A percentile compares a stretch with the other conserved stretches of the same genome.
Evolutionary conservation across 495 filamentous ascomycete genomes (phyloP).

Genomic region (Sabuloglossum arenarium): DNA sequence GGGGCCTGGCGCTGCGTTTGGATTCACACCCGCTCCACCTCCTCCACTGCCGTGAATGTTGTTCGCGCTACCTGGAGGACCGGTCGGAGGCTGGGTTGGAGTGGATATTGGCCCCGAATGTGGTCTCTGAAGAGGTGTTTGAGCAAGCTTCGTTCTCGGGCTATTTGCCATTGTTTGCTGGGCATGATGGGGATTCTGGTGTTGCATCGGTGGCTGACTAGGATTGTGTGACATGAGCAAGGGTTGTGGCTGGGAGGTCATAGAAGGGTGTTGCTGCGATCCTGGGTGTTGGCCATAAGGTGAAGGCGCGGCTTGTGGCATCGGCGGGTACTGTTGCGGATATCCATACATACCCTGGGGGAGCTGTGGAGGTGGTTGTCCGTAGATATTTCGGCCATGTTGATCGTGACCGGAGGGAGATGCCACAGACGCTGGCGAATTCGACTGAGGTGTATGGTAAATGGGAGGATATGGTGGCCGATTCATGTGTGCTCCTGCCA

Average conservation of each 20-base stretch:
- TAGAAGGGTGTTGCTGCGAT: conserved; percentile 41
- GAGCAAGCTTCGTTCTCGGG: conserved; percentile 18
- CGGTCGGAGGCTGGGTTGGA: conserved; percentile 25
- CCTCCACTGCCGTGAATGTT: conserved; percentile 17
- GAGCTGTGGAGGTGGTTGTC: conserved; percentile 55
- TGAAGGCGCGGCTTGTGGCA: conserved; percentile 47
- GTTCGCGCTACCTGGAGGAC: conserved; percentile 31
- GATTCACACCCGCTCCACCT: conserved; percentile 24
- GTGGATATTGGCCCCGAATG: conserved; percentile 29
- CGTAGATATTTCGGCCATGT: conserved; percentile 61
- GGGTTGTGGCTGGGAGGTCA: conserved; percentile 31
- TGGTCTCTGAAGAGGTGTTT: conserved; percentile 26
- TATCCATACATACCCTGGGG: conserved; percentile 54
- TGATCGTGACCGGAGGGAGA: conserved; percentile 80
- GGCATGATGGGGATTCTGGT: conserved; percentile 22
- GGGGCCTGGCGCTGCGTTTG: conserved; percentile 86
- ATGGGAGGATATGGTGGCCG: conserved; percentile 72
- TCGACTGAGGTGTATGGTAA: conserved; percentile 90
- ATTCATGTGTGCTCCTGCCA: conserved; percentile 84
- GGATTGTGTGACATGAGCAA: conserved; percentile 51
- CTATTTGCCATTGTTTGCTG: conserved; percentile 23
- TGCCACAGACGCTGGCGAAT: conserved; percentile 87
- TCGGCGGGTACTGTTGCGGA: conserved; percentile 46
- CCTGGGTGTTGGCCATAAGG: conserved; percentile 54
- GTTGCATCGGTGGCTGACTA: conserved; percentile 32